Conservation (phyloP, 2,329 filamentous ascomycete genomes). For the Paracorniculantispora psalliotae region DNA sequence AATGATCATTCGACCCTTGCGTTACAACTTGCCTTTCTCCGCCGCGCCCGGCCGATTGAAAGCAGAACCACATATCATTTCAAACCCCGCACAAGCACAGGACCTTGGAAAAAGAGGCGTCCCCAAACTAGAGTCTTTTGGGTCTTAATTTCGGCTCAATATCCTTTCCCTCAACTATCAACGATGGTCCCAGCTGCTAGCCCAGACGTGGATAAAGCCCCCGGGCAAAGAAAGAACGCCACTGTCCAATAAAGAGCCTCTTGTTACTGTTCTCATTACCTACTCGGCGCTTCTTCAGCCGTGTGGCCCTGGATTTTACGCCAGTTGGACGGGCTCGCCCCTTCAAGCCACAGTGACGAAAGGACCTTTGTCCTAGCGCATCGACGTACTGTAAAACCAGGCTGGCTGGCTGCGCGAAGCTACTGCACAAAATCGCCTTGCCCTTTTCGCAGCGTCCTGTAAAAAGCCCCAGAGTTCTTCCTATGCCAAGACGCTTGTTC, state of each 20-base stretch:
- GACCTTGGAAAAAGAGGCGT: not conserved
- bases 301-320: no score
- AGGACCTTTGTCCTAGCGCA: not conserved
- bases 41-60: constrained; percentile 1
- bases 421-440: not conserved
- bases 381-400: not conserved
- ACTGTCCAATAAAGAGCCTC: not conserved
- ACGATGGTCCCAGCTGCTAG: no score
- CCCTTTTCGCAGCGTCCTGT: not conserved
- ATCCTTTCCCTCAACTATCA: not conserved
- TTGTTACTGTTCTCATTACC: not conserved
- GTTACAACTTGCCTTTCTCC: not conserved
- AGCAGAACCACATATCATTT: constrained; percentile 5
- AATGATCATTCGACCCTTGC: not conserved
- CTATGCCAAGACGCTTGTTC: not conserved
- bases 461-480: not conserved
- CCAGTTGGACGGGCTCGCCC: not conserved
- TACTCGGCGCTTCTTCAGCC: not conserved
- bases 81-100: not conserved
- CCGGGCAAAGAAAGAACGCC: not conserved
- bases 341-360: constrained; percentile 12
- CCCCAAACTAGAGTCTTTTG: not conserved
- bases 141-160: not conserved
- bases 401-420: not conserved
- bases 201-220: not conserved